Evolutionary conservation across 345 rosid species (phyloP).

Genomic region (Salix udensis): DNA sequence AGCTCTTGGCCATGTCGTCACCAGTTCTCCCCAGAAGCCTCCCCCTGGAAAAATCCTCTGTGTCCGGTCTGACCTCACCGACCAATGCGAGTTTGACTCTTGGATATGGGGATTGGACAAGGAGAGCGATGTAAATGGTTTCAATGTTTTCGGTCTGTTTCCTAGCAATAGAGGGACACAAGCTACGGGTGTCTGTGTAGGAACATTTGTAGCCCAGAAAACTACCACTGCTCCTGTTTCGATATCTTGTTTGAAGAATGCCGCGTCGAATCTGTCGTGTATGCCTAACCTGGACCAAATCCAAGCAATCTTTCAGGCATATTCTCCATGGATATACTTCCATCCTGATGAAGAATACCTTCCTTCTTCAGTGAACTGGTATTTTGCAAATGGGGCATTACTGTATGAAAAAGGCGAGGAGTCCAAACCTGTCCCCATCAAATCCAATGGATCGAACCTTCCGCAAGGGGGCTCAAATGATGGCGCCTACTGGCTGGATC

Average conservation of each 20-base stretch:
- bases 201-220: slow-evolving; percentile 54
- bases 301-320: slow-evolving; percentile 39
- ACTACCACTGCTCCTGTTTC: slow-evolving; percentile 12
- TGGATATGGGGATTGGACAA: slow-evolving; percentile 58
- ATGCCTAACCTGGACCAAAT: slow-evolving; percentile 65
- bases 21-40: slow-evolving; percentile 61
- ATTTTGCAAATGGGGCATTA: slow-evolving; percentile 62
- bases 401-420: slow-evolving; percentile 66
- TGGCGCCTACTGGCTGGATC: slow-evolving; percentile 75
- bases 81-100: slow-evolving; percentile 41
- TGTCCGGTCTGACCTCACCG: slow-evolving; percentile 64
- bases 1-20: slow-evolving; percentile 57
- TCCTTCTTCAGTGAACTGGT: slow-evolving; percentile 78
- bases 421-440: slow-evolving; percentile 45
- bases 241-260: slow-evolving; percentile 61
- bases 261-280: slow-evolving; percentile 29
- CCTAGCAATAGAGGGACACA: slow-evolving; percentile 49
- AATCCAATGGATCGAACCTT: slow-evolving; percentile 64
- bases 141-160: slow-evolving; percentile 38
- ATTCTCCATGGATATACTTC: slow-evolving; percentile 59
- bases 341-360: slow-evolving; percentile 74
- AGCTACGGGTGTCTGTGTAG: slow-evolving; percentile 53
- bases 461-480: slow-evolving; percentile 83
- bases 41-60: slow-evolving; percentile 57
- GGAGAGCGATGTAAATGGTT: slow-evolving; percentile 17